These are phyloP conservation scores for Corynespora cassiicola DNA, from an alignment of 2,329 filamentous ascomycete genomes.

Conservation along the genomic window DNA sequence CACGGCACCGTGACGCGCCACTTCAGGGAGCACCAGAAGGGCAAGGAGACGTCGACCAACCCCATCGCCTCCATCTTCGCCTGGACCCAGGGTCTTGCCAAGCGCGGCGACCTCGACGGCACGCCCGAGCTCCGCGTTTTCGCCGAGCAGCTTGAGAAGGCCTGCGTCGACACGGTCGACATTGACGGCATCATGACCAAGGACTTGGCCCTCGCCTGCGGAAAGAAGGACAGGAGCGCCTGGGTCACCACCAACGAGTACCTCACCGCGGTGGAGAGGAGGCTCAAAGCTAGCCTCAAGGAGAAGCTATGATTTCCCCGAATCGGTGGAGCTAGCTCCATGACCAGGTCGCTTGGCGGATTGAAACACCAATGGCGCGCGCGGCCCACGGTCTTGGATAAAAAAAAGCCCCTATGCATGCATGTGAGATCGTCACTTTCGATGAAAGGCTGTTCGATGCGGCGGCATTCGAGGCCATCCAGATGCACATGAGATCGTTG, in stretches of 20 bases:
- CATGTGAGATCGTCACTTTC: too few relatives aligned
- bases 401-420: too few relatives aligned
- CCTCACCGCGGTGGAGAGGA: conserved; percentile 87
- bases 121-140: conserved; percentile 93
- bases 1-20: conserved; percentile 98
- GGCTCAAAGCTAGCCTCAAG: conserved; percentile 81
- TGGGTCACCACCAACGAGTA: conserved; percentile 93
- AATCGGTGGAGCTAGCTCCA: not conserved
- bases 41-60: conserved; percentile 96
- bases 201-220: conserved; percentile 93
- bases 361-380: too few relatives aligned
- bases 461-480: too few relatives aligned
- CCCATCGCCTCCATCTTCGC: conserved; percentile 99
- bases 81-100: conserved; percentile 93
- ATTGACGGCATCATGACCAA: conserved; percentile 98
- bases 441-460: too few relatives aligned
- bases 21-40: conserved; percentile 99
- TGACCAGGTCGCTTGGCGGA: too few relatives aligned
- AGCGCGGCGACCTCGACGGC: conserved; percentile 89
- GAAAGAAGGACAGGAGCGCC: conserved; percentile 80
- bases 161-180: conserved; percentile 93
- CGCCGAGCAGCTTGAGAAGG: conserved; percentile 88
- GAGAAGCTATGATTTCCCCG: conserved; percentile 69
- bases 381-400: too few relatives aligned
- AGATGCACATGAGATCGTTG: too few relatives aligned